Base-by-base conservation (phyloP, 495 filamentous ascomycete genomes). In the Poronia punctata region DNA sequence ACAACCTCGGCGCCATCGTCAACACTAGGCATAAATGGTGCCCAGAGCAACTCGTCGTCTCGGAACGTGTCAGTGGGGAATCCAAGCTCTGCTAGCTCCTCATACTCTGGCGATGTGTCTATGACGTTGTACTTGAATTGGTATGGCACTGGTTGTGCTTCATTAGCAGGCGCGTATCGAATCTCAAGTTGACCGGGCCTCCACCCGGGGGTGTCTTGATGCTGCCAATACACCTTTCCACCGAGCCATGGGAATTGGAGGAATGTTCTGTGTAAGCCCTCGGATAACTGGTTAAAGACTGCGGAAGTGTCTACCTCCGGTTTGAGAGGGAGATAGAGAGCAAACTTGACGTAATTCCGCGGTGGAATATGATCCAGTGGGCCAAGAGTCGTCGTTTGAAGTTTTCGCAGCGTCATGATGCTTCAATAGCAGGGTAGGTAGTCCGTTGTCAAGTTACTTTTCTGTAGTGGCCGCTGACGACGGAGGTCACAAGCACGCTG, bases 131-230 rank as follows among this genome's bases (percentile, higher is more conserved):
- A 36, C 8, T 21, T 17, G 34, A 52, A 28, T n/a, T 52, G 48
- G 17, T 33, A 39, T 10, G 41, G 35, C 14, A 15, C 12, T 30
- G 42, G 34, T 18, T 14, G 38, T 6, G 37, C 45, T 7, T 25
- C 12, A 27, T 19, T 15, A 8, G 10, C 7, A 7, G 45, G 37
- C 22, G 15, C 9, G 30, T 49, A 41, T 5, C 49, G 49, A 21
- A 52, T 52, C 40, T 52, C 49, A 12, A 48, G 49, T 31, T 52
- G 45, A 16, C 49, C 49, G 2, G 39, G 49, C 11, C 40, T 45
- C 36, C 45, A 43, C 11, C 45, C 48, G n/a, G 44, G 31, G 5
- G 40, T 36, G 18, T 20, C 26, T 9, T 33, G 45, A 7, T 14
- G 15, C 19, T 23, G 18, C 6, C 5, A 7, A 28, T 39, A 30